Evolutionary conservation across 805 yeast genomes (phyloP), one percentile per base, ranked within the genome.

Genomic region (Saccharomycopsis sp.): DNA sequence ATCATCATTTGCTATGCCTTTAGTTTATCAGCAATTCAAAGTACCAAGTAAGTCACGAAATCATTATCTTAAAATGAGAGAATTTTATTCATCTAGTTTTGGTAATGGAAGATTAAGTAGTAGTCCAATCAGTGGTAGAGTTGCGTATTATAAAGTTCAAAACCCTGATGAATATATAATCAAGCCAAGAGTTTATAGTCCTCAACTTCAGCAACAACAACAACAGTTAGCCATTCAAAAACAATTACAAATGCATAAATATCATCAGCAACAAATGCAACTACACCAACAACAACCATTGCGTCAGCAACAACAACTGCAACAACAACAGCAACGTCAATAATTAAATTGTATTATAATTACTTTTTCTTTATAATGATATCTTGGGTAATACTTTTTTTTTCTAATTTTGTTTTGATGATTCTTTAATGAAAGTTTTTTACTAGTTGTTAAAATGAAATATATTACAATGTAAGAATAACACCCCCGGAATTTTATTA

Each of bases 21-120:
- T 92, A 44, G 97, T 87, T 54, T 60, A 85, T 27, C 76, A 76
- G 40, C 78, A 78, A 8, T n/a, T n/a, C n/a, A 54, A 83, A 2
- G 62, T 82, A 48, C 87, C 96, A 3, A 70, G 80, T 0, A 66
- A 82, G 37, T 62, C 77, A 39, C 72, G 95, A 47, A 77, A 78
- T 23, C 70, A 76, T 42, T 85, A 84, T 51, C 67, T 92, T 51
- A 73, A 94, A 46, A 80, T 86, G 83, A 70, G 97, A 49, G 98
- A 92, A 57, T 84, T 88, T 79, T 83, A 70, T 41, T 67, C 66
- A 42, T 72, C 72, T 39, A 72, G 75, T 5, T 74, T 77, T 30
- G 94, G 94, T 12, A 83, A 87, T 3, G 49, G 46, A 3, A 35
- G 46, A 37, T 18, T 39, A 27, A 36, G 35, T 17, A 45, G 39